Evolutionary conservation across 495 filamentous ascomycete species (phyloP), one percentile per base, ranked within the genome.

Genomic region (Annulohypoxylon maeteangense): DNA sequence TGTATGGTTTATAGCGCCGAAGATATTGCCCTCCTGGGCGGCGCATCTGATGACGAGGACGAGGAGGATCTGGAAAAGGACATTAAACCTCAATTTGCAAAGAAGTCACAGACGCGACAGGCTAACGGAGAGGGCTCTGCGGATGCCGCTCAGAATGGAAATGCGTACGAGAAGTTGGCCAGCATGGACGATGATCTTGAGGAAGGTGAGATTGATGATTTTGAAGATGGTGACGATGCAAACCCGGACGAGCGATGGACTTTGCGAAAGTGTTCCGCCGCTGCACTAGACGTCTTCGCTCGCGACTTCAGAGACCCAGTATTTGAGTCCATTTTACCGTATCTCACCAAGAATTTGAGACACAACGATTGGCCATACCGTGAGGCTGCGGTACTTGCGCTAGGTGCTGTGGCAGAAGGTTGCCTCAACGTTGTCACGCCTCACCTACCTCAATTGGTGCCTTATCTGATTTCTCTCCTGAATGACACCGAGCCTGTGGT

Each of bases 1-100:
- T 95, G 92, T 74, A 99, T 99, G 95, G 89, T 98, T 14, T 99
- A 98, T 72, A 90, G 92, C 72, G 92, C 97, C 67, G 95, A 98
- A 61, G 96, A 98, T 66, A 93, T 97, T 57, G 86, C 92, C 51
- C 84, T 92, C 23, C 80, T 98, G 25, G 93, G 92, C 67, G 92
- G 88, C 36, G 92, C 91, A 7, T 90, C 89, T 29, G 92, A 97
- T 65, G 94, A 98, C 81, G 96, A 96, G 45, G 94, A 97, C 23
- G 84, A 91, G 64, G 96, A 98, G 29, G 96, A 99, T 78, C 87
- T 90, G 7, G 90, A 88, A 18, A 87, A 98, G 77, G 95, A 99
- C 76, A 91, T 99, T 70, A 97, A 93, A 80, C 95, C 95, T 3
- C 88, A 90, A 55, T 98, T 98, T 78, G 94, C 94, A 42, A 94